phyloP scores from a whole-genome alignment of 257 asterid genomes.

The Ballota nigra region DNA sequence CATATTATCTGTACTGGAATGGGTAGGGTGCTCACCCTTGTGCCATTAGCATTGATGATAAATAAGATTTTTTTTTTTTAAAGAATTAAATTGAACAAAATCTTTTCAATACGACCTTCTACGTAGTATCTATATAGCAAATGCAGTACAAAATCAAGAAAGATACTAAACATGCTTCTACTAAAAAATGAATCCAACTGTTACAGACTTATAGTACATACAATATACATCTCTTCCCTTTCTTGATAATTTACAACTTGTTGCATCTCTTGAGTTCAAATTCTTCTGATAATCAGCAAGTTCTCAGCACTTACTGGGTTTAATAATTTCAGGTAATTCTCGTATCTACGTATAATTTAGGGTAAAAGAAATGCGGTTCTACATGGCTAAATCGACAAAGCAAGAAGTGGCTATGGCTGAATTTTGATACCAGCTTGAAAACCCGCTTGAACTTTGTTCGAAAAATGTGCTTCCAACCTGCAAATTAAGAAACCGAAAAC shows the following conservation, averaged over 20 bases:
- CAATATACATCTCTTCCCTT: not conserved
- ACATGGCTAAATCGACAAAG: not conserved
- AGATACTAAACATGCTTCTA: too few species aligned
- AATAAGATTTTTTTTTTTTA: too few species aligned
- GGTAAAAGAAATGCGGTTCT: not conserved
- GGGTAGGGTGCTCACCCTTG: too few species aligned
- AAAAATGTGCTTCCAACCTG: slow-evolving; percentile 80
- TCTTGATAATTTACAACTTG: not conserved
- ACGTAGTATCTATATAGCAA: too few species aligned
- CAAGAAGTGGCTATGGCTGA: slow-evolving; percentile 37
- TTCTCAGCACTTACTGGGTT: not conserved
- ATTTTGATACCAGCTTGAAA: slow-evolving; percentile 68
- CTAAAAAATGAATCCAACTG: too few species aligned
- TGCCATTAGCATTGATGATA: too few species aligned
- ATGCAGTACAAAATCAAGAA: too few species aligned
- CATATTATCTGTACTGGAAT: too few species aligned
- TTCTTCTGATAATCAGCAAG: not conserved
- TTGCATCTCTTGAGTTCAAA: not conserved
- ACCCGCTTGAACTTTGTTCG: slow-evolving; percentile 77
- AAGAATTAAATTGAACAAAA: too few species aligned
- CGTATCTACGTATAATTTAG: not conserved
- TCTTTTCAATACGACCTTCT: too few species aligned
- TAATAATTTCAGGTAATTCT: not conserved
- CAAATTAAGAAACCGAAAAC: not conserved
- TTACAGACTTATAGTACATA: too few species aligned